Conservation (phyloP, 148 eudicot genomes). For the Nyssa sinensis region DNA sequence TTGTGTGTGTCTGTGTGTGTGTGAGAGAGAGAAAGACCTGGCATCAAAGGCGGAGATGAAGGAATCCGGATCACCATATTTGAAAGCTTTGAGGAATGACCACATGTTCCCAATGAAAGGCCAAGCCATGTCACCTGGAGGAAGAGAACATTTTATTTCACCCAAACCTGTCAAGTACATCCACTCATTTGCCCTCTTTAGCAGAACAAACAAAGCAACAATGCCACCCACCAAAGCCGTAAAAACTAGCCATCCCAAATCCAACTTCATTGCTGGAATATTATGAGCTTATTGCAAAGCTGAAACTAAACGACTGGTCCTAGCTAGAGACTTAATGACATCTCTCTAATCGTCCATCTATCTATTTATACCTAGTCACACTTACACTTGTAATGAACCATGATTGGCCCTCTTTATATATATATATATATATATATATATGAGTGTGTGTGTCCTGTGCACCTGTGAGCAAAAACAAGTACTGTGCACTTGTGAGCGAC, state of each 20-base stretch:
- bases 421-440: too few relatives aligned
- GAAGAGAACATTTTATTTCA: conserved; percentile 24
- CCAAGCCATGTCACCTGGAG: conserved; percentile 59
- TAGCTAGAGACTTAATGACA: too few relatives aligned
- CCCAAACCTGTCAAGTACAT: conserved; percentile 32
- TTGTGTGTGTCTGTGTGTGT: too few relatives aligned
- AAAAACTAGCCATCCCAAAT: neutral
- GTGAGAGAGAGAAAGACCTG: conserved; percentile 24
- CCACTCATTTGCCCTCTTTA: conserved; percentile 42
- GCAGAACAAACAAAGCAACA: neutral
- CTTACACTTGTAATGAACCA: too few relatives aligned
- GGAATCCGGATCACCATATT: conserved; percentile 40
- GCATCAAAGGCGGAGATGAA: conserved; percentile 33
- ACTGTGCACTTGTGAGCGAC: too few relatives aligned
- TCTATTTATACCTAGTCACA: too few relatives aligned
- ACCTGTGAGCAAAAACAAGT: too few relatives aligned
- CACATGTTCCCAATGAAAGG: conserved; percentile 44
- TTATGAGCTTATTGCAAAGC: too few relatives aligned
- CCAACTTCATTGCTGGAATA: conserved; percentile 24
- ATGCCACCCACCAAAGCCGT: conserved; percentile 25
- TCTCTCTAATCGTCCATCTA: too few relatives aligned
- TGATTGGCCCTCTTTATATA: too few relatives aligned
- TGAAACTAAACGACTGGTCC: too few relatives aligned
- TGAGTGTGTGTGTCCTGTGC: too few relatives aligned
- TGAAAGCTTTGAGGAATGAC: conserved; percentile 47